A percentile compares a stretch with the other conserved stretches of the same genome.
phyloP scores from a whole-genome alignment of 108 stramenopile species.

The Cyclotella baltica region DNA sequence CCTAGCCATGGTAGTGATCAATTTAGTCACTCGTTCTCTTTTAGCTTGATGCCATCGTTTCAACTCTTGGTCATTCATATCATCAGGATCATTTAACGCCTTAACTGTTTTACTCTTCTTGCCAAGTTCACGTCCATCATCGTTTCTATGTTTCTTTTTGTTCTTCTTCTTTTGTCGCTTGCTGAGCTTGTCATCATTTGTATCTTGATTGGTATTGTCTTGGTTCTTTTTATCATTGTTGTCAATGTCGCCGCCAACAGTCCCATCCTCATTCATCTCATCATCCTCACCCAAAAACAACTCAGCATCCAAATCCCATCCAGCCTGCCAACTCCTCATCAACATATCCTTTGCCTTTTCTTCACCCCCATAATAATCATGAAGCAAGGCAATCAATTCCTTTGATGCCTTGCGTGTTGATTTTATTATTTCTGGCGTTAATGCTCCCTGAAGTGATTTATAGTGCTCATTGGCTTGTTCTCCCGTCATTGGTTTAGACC shows the following conservation, averaged over 20 bases:
- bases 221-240: not conserved
- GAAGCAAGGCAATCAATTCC: constrained; percentile 34
- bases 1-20: constrained; percentile 54
- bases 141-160: constrained; percentile 11
- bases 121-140: constrained; percentile 16
- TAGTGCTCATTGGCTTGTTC: not conserved
- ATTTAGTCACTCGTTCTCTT: constrained; percentile 41
- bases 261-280: not conserved
- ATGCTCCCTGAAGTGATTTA: not conserved
- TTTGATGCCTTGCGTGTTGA: constrained; percentile 28
- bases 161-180: constrained; percentile 8
- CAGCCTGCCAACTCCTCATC: constrained; percentile 42
- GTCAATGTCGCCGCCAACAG: constrained; percentile 9
- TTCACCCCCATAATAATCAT: constrained; percentile 52
- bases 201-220: not conserved
- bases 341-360: constrained; percentile 33
- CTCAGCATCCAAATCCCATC: constrained; percentile 35
- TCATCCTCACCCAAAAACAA: constrained; percentile 12
- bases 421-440: constrained; percentile 17
- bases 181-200: not conserved
- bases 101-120: constrained; percentile 35
- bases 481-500: not conserved
- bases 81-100: constrained; percentile 17
- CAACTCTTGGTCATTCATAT: constrained; percentile 22
- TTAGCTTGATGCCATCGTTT: constrained; percentile 9